These are phyloP conservation scores for Pleurotus tuoliensis DNA, from an alignment of 768 basidiomycete species.

Conservation along the genomic window DNA sequence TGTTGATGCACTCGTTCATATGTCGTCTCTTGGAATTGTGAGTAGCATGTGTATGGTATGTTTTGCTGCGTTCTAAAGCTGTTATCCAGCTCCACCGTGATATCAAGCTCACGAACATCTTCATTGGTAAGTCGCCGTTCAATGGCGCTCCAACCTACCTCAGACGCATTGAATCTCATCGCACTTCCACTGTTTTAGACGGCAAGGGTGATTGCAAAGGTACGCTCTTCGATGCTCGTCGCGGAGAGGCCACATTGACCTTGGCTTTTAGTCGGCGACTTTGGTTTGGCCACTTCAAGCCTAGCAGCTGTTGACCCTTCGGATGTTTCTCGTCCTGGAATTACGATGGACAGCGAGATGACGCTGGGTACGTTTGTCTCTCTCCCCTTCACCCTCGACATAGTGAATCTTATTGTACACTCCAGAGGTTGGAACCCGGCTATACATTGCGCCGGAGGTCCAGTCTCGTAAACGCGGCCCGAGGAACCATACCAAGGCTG, in stretches of 20 bases:
- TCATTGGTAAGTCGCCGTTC: constrained; percentile 62
- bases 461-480: constrained; percentile 57
- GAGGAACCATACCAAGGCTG: constrained; percentile 84
- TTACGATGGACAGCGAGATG: constrained; percentile 59
- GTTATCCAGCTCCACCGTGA: constrained; percentile 65
- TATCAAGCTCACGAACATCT: constrained; percentile 91
- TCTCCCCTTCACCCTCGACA: background rate
- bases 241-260: background rate
- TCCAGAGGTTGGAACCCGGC: constrained; percentile 80
- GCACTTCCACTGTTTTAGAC: constrained; percentile 38
- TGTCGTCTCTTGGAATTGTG: constrained; percentile 85
- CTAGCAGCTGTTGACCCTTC: constrained; percentile 76
- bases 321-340: constrained; percentile 47
- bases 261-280: constrained; percentile 71
- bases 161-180: background rate
- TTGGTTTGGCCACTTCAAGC: constrained; percentile 85
- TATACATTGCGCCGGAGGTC: constrained; percentile 94
- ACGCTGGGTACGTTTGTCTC: constrained; percentile 54
- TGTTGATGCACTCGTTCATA: constrained; percentile 84
- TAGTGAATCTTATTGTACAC: background rate
- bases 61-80: background rate
- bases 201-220: constrained; percentile 84
- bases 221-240: constrained; percentile 14
- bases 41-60: constrained; percentile 19
- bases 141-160: too few species aligned